These are phyloP conservation scores for Astrothelium subdiscretum DNA, from an alignment of 495 filamentous ascomycete genomes.

Conservation along the genomic window DNA sequence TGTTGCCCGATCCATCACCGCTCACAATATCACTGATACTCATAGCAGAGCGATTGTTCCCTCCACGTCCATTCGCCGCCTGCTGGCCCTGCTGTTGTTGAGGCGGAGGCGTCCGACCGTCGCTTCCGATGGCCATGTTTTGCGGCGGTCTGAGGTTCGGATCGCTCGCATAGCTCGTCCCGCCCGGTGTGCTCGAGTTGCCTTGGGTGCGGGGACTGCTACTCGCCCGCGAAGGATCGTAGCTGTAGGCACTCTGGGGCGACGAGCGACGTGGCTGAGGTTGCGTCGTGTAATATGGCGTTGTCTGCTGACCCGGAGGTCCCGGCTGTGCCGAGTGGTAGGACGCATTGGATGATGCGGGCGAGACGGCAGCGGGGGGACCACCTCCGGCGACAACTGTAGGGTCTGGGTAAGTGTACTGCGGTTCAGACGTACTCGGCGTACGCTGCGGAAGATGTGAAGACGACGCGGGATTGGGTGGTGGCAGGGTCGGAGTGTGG, in stretches of 20 bases:
- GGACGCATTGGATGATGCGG: slow-evolving; percentile 22
- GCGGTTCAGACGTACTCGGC: slow-evolving; percentile 8
- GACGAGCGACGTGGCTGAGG: slow-evolving; percentile 21
- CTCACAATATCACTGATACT: slow-evolving; percentile 22
- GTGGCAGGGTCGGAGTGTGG: slow-evolving; percentile 30
- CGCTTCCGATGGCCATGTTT: slow-evolving; percentile 2
- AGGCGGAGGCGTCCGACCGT: slow-evolving; percentile 10
- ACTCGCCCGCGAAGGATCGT: slow-evolving; percentile 23
- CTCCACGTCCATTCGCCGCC: not conserved
- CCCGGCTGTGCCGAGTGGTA: slow-evolving; percentile 21
- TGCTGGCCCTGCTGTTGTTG: slow-evolving; percentile 12
- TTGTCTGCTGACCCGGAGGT: not conserved
- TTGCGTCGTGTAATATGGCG: slow-evolving; percentile 21
- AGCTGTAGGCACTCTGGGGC: slow-evolving; percentile 24
- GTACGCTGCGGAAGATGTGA: slow-evolving; percentile 17
- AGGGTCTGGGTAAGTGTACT: slow-evolving; percentile 26
- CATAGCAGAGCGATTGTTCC: slow-evolving; percentile 13
- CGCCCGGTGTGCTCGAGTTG: slow-evolving; percentile 16
- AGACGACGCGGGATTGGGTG: slow-evolving; percentile 25
- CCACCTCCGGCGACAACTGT: slow-evolving; percentile 17
- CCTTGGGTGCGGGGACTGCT: slow-evolving; percentile 27
- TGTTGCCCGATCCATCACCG: slow-evolving; percentile 9
- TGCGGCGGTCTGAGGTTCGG: slow-evolving; percentile 1
- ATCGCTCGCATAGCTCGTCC: not conserved
- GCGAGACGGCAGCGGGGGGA: slow-evolving; percentile 27